A percentile compares a stretch with the other conserved stretches of the same genome.
Conservation (phyloP, 1,139 yeast species). For the Saccharomyces pastorianus region DNA sequence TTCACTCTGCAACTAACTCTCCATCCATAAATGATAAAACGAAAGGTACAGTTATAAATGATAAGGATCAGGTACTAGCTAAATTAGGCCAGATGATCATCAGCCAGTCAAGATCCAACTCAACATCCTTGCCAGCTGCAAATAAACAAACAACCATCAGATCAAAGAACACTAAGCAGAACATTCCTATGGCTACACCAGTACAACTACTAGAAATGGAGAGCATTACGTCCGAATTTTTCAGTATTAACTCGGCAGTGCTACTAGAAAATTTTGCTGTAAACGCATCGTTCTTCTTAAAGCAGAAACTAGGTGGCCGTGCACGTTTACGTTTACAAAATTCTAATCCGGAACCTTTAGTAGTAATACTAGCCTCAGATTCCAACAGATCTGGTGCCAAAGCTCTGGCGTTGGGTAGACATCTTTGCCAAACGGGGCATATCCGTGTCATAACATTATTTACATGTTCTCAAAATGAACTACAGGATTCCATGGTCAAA, state of each 20-base stretch:
- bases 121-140: constrained; percentile 10
- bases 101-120: constrained; percentile 11
- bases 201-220: constrained; percentile 78
- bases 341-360: constrained; percentile 74
- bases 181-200: constrained; percentile 64
- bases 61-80: constrained; percentile 14
- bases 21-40: constrained; percentile 8
- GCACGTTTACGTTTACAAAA: constrained; percentile 51
- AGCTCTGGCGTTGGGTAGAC: constrained; percentile 75
- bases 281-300: constrained; percentile 53
- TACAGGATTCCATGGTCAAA: constrained; percentile 23
- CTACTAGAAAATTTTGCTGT: constrained; percentile 68
- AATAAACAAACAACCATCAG: constrained; percentile 10
- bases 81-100: constrained; percentile 22
- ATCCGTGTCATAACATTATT: constrained; percentile 47
- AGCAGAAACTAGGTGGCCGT: constrained; percentile 61
- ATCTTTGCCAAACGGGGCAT: constrained; percentile 53
- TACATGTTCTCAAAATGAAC: constrained; percentile 17
- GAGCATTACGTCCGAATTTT: constrained; percentile 47
- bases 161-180: constrained; percentile 20
- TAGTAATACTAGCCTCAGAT: constrained; percentile 58
- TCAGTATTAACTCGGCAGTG: constrained; percentile 42
- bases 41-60: constrained; percentile 3
- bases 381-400: constrained; percentile 67
- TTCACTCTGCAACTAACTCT: constrained; percentile 20